Conservation (phyloP, 208 protist species). For the Herpetomonas samuelpessoai region DNA sequence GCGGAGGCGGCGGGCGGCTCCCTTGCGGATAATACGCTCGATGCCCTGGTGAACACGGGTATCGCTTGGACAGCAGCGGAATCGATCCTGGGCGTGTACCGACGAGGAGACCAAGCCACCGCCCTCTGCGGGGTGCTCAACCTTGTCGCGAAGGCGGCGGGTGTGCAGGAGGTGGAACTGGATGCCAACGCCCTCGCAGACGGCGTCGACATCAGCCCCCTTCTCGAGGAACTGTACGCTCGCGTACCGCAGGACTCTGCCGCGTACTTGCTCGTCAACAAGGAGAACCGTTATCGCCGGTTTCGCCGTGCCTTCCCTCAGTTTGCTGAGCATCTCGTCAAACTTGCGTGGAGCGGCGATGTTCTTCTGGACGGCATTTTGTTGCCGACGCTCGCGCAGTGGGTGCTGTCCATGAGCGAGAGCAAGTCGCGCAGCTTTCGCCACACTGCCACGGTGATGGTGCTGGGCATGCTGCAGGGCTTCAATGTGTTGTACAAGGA, state of each 20-base stretch:
- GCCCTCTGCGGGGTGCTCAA: slow-evolving; percentile 76
- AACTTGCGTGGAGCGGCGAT: slow-evolving; percentile 50
- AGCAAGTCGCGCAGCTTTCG: slow-evolving; percentile 86
- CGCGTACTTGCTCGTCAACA: slow-evolving; percentile 75
- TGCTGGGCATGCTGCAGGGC: slow-evolving; percentile 72
- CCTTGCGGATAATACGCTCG: slow-evolving; percentile 40
- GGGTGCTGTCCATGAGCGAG: slow-evolving; percentile 88
- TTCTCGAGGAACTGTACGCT: slow-evolving; percentile 86
- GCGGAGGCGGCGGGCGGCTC: slow-evolving; percentile 28
- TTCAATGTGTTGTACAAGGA: slow-evolving; percentile 53
- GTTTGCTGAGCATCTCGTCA: slow-evolving; percentile 67
- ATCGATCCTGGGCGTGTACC: slow-evolving; percentile 55
- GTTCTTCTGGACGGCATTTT: slow-evolving; percentile 54
- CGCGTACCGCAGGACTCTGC: slow-evolving; percentile 65
- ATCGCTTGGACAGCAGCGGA: slow-evolving; percentile 26
- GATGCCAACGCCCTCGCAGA: slow-evolving; percentile 52
- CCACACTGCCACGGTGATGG: slow-evolving; percentile 73
- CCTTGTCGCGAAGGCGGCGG: slow-evolving; percentile 66
- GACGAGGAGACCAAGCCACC: slow-evolving; percentile 20
- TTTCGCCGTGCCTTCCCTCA: slow-evolving; percentile 57
- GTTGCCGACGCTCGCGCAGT: slow-evolving; percentile 58
- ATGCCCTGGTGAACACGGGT: slow-evolving; percentile 42
- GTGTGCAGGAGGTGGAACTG: slow-evolving; percentile 72
- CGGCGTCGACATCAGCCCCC: slow-evolving; percentile 50
- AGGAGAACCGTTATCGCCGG: slow-evolving; percentile 59